A percentile compares a stretch with the other conserved stretches of the same genome.
These are phyloP conservation scores for Boletus sp. DNA, from an alignment of 768 basidiomycete genomes.

Conservation along the genomic window DNA sequence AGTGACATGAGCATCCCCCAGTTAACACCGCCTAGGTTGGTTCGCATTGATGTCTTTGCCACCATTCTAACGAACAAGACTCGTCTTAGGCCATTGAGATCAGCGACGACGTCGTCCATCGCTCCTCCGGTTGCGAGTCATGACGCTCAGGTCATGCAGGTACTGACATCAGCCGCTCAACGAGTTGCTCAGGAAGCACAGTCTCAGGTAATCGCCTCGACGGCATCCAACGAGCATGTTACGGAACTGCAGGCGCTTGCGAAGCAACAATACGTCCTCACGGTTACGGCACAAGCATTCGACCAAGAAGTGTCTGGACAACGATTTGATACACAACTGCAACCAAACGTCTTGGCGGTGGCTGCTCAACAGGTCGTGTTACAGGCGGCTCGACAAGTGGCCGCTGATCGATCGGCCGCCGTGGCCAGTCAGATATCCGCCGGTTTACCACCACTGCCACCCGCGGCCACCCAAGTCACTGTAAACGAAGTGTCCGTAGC, in stretches of 20 bases:
- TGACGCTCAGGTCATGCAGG: slow-evolving; percentile 74
- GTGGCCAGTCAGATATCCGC: slow-evolving; percentile 41
- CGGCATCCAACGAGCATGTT: slow-evolving; percentile 43
- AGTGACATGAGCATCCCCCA: slow-evolving; percentile 40
- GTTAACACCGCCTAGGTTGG: slow-evolving; percentile 30
- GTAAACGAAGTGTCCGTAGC: slow-evolving; percentile 58
- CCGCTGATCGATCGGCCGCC: slow-evolving; percentile 48
- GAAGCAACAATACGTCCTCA: slow-evolving; percentile 80
- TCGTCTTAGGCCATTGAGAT: slow-evolving; percentile 30
- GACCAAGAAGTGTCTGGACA: slow-evolving; percentile 65
- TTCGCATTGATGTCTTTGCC: not conserved
- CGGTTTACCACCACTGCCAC: slow-evolving; percentile 35
- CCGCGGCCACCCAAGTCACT: slow-evolving; percentile 43
- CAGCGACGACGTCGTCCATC: slow-evolving; percentile 31
- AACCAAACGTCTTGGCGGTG: slow-evolving; percentile 58
- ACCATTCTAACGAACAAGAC: slow-evolving; percentile 4
- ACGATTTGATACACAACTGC: slow-evolving; percentile 43
- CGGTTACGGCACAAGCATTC: slow-evolving; percentile 69
- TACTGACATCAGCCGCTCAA: slow-evolving; percentile 73
- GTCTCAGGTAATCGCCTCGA: slow-evolving; percentile 58
- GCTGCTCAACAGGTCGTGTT: slow-evolving; percentile 82
- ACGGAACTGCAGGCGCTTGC: slow-evolving; percentile 64
- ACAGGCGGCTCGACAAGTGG: slow-evolving; percentile 65
- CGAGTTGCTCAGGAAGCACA: slow-evolving; percentile 75
- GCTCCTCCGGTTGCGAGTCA: slow-evolving; percentile 39